Base-by-base conservation (phyloP, 208 protist species). In the Crithidia fasciculata region DNA sequence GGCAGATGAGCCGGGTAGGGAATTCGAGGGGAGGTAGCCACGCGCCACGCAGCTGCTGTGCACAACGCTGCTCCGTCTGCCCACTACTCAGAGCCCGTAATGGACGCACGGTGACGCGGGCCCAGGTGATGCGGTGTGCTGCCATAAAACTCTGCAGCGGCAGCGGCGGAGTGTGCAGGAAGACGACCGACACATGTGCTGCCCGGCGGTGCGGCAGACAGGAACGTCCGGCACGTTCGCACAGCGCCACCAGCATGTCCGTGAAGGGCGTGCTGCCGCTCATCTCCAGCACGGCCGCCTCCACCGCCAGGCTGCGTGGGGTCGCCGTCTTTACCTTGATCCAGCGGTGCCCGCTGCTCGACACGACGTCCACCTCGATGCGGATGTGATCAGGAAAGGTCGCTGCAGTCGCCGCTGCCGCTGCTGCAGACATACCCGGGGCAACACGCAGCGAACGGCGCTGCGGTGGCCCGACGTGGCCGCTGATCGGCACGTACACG, bases 351-450 rank as follows among this genome's bases (percentile, higher is more conserved):
- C 76, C 89, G 50, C 62, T 66, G 63, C 76, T 76, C 4, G 85
- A 85, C 13, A 86, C 76, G 37, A 94, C 67, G 58, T 94, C 89
- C 28, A 94, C 81, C 56, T 88, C 78, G 10, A 90, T 55, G n/a
- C 59, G 47, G 2, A 43, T 55, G 28, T 69, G 18, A 1, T 66
- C 55, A 12, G 18, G 19, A 40, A 62, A 55, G n/a, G 19, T 10
- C 1, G 59, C 28, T 28, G 28, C 28, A 28, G 28, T 28, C 28
- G n/a, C n/a, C n/a, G n/a, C n/a, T 58, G 54, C 6, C 28, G 54
- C 6, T 10, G 18, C 54, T 36, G 54, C 5, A 13, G 15, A 1
- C 39, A 7, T 0, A 39, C 18, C 28, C 28, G 54, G 1, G 16
- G 4, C 3, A 36, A 39, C 7, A 43, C 58, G 28, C 28, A 28